phyloP scores from a whole-genome alignment of 106 monocot genomes.

The Dendrobium nobile region DNA sequence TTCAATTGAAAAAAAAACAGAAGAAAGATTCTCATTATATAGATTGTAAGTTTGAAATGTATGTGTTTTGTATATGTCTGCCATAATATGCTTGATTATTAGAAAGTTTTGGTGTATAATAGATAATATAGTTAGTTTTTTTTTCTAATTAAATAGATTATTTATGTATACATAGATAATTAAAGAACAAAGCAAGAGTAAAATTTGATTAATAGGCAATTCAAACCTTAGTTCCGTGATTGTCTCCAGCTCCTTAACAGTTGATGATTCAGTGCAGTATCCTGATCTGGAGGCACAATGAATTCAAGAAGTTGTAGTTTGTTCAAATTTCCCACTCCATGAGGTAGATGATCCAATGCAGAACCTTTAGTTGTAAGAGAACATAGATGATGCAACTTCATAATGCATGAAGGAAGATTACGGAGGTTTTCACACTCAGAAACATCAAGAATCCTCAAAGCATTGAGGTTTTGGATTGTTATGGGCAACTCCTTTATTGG shows the following conservation, averaged over 20 bases:
- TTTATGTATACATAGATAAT: too few relatives aligned
- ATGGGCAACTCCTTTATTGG: constrained; percentile 7
- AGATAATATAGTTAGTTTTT: neutral
- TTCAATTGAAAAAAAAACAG: neutral
- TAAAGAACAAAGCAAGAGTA: neutral
- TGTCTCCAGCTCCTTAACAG: neutral
- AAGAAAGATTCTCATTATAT: too few relatives aligned
- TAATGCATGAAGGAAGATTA: neutral
- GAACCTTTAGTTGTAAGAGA: neutral
- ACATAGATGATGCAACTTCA: neutral
- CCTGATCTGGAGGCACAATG: neutral
- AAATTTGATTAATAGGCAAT: neutral
- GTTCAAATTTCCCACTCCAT: neutral
- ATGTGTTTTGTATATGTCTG: too few relatives aligned
- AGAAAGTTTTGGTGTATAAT: too few relatives aligned
- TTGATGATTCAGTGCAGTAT: neutral
- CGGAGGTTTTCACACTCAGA: neutral
- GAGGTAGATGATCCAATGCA: neutral
- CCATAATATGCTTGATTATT: too few relatives aligned
- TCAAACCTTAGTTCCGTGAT: neutral
- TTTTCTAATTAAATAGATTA: too few relatives aligned
- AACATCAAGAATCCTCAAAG: neutral
- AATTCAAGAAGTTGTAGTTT: neutral
- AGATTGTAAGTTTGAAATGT: too few relatives aligned
- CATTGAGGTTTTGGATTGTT: constrained; percentile 4